Conservation (phyloP, 2,329 filamentous ascomycete species). For the Microdochium trichocladiopsis region DNA sequence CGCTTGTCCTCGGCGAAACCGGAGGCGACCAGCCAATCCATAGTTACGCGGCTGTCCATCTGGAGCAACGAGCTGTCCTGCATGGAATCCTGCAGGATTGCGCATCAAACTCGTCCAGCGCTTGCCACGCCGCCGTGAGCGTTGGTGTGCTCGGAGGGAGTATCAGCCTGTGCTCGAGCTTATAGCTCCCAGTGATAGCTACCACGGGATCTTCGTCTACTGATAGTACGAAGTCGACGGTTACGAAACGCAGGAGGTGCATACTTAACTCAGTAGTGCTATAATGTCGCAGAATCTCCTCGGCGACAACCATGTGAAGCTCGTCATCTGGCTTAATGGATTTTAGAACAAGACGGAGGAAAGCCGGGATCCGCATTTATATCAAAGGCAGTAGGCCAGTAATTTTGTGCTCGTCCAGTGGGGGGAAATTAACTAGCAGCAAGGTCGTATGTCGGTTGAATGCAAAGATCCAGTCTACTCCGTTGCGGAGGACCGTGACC, state of each 20-base stretch:
- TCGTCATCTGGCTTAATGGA: neutral
- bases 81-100: neutral
- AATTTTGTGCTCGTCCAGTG: neutral
- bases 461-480: neutral
- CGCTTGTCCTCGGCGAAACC: neutral
- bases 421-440: neutral
- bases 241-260: neutral
- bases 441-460: neutral
- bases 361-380: neutral
- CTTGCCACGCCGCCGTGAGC: neutral
- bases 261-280: neutral
- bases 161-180: neutral
- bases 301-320: neutral
- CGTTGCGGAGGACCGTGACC: neutral
- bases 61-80: neutral
- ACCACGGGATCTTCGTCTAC: neutral
- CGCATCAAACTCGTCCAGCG: neutral
- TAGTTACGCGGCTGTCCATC: neutral
- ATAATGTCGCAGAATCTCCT: neutral
- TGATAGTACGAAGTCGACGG: neutral
- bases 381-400: neutral
- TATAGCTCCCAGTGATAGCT: neutral
- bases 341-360: neutral
- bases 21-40: neutral
- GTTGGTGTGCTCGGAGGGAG: neutral